Percentiles rank a stretch among this genome's conserved stretches.
Evolutionary conservation across 139 green algal genomes (phyloP).

Genomic region (Dunaliella sp.): DNA sequence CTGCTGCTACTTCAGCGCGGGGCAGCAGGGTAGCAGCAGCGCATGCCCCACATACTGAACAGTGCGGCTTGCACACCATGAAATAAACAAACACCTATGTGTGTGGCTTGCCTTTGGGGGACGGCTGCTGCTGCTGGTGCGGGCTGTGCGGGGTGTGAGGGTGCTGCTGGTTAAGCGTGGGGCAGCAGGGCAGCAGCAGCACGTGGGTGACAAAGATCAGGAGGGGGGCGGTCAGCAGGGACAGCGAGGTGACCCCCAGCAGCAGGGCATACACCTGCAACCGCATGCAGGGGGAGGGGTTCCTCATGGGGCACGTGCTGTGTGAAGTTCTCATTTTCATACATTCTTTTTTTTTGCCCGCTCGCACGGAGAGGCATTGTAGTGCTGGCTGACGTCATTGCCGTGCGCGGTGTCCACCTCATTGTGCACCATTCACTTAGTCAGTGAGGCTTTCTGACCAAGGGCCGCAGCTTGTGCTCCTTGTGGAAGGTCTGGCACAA

Average conservation of each 20-base stretch:
- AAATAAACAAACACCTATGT: too few relatives aligned
- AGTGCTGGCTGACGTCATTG: not conserved
- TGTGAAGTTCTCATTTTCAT: too few relatives aligned
- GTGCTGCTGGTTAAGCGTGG: not conserved
- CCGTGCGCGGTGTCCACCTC: not conserved
- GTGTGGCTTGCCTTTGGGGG: not conserved
- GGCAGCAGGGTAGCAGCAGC: too few relatives aligned
- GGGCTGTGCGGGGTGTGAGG: not conserved
- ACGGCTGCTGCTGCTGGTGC: not conserved
- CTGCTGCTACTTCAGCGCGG: too few relatives aligned
- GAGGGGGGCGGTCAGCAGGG: conserved; percentile 87
- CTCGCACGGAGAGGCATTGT: not conserved
- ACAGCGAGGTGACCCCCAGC: conserved; percentile 92
- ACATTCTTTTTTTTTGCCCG: not conserved
- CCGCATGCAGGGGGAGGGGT: not conserved
- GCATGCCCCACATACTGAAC: too few relatives aligned
- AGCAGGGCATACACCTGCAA: conserved; percentile 70
- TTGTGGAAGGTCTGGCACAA: not conserved
- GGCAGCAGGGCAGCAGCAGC: not conserved
- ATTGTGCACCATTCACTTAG: not conserved
- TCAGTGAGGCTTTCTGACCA: not conserved
- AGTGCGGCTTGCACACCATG: too few relatives aligned
- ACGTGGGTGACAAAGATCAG: conserved; percentile 36
- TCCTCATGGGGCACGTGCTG: not conserved
- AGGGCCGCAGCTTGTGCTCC: not conserved